Percentiles rank a stretch among this genome's conserved stretches.
These are phyloP conservation scores for Claviceps sorghi DNA, from an alignment of 2,329 filamentous ascomycete genomes.

Conservation along the genomic window DNA sequence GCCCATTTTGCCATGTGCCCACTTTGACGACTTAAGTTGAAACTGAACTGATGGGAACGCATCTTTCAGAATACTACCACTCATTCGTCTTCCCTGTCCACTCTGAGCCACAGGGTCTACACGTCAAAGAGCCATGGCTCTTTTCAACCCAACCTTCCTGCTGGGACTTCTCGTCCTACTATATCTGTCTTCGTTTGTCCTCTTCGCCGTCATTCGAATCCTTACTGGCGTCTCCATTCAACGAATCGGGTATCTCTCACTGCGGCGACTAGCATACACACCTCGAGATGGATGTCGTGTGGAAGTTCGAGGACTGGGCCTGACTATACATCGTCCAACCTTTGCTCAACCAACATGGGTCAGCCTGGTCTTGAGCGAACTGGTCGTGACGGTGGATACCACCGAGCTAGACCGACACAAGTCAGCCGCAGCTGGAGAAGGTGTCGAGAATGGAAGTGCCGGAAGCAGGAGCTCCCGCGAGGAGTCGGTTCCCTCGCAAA, in stretches of 20 bases:
- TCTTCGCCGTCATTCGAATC: slow-evolving; percentile 86
- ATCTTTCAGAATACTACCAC: slow-evolving; percentile 1
- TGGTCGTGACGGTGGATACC: slow-evolving; percentile 71
- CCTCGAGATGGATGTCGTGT: slow-evolving; percentile 79
- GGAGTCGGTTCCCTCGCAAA: slow-evolving; percentile 5
- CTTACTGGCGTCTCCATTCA: slow-evolving; percentile 92
- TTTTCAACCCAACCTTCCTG: slow-evolving; percentile 64
- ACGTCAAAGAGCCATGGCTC: slow-evolving; percentile 35
- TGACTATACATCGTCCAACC: slow-evolving; percentile 82
- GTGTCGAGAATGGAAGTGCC: slow-evolving; percentile 13
- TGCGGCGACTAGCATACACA: slow-evolving; percentile 80
- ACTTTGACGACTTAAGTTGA: not conserved
- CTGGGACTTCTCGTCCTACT: slow-evolving; percentile 72
- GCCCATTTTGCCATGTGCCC: not conserved
- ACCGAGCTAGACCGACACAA: slow-evolving; percentile 44
- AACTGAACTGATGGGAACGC: not conserved
- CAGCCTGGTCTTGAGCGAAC: slow-evolving; percentile 74
- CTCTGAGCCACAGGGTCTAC: not conserved
- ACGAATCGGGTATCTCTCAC: slow-evolving; percentile 79
- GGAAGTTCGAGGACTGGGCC: slow-evolving; percentile 75
- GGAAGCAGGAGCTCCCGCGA: slow-evolving; percentile 14
- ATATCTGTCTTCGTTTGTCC: slow-evolving; percentile 81
- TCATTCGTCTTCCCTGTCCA: not conserved
- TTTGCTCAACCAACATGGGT: slow-evolving; percentile 96
- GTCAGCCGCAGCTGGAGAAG: slow-evolving; percentile 15